Conservation (phyloP, 2,329 filamentous ascomycete genomes). For the Cladosporium halotolerans region DNA sequence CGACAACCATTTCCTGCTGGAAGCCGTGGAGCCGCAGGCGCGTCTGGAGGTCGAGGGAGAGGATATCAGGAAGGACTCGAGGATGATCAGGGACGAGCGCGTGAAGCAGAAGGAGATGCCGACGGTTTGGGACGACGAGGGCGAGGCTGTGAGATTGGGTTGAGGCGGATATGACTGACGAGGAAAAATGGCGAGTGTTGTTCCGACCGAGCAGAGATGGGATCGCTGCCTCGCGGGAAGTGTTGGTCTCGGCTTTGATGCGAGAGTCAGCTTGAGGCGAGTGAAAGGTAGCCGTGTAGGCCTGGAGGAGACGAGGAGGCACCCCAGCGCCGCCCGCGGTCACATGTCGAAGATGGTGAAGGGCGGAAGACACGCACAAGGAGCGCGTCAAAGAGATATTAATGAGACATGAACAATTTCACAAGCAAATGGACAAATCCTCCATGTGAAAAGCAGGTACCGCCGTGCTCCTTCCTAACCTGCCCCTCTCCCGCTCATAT, state of each 20-base stretch:
- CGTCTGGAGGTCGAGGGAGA: slow-evolving; percentile 84
- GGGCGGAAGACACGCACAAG: no score
- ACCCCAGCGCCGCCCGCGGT: no score
- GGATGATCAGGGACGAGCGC: slow-evolving; percentile 89
- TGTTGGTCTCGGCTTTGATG: not conserved
- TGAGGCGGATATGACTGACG: slow-evolving; percentile 13
- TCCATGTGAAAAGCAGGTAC: not conserved
- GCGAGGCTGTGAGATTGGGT: slow-evolving; percentile 27
- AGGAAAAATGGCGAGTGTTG: not conserved
- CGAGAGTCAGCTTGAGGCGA: no score
- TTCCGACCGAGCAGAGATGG: not conserved
- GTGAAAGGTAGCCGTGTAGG: no score
- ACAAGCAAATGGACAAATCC: not conserved
- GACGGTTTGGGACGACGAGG: slow-evolving; percentile 30
- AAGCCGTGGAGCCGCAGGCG: slow-evolving; percentile 77
- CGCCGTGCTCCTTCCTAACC: not conserved
- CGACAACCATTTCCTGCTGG: slow-evolving; percentile 96
- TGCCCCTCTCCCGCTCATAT: no score
- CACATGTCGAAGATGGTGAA: no score
- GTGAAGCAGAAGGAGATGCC: slow-evolving; percentile 41
- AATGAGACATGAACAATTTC: not conserved
- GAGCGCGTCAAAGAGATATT: not conserved
- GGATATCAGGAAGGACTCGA: slow-evolving; percentile 74
- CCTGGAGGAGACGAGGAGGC: no score
- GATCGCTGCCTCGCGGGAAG: not conserved